Conservation (phyloP, 257 asterid species). For the Datura wrightii region DNA sequence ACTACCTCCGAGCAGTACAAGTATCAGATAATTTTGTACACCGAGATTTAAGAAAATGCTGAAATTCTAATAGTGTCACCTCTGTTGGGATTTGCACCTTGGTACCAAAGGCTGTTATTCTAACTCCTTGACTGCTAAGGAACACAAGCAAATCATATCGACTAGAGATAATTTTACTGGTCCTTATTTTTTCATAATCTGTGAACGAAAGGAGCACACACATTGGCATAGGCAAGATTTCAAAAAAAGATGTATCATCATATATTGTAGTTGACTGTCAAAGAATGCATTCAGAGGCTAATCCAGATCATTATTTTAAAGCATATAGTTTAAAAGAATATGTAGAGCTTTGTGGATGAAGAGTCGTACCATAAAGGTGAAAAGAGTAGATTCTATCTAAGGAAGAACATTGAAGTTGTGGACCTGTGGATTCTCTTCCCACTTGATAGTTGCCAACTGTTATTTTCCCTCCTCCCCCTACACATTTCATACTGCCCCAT, state of each 20-base stretch:
- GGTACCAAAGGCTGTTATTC: background rate
- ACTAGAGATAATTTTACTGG: background rate
- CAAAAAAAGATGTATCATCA: background rate
- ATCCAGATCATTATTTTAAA: background rate
- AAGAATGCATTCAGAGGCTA: background rate
- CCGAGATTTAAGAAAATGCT: background rate
- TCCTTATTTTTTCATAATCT: background rate
- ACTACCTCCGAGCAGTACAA: background rate
- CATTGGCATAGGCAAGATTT: background rate
- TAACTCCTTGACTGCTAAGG: background rate
- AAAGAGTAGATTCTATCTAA: slow-evolving; percentile 23
- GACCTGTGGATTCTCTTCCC: slow-evolving; percentile 39
- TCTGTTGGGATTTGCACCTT: background rate
- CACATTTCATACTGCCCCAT: background rate
- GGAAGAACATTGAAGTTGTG: slow-evolving; percentile 16
- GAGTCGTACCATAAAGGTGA: background rate
- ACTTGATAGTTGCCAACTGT: slow-evolving; percentile 25
- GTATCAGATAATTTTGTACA: background rate
- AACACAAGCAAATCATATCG: background rate
- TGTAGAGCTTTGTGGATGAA: background rate
- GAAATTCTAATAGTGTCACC: background rate
- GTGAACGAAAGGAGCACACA: background rate
- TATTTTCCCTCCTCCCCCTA: background rate
- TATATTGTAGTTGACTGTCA: background rate
- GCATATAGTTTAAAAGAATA: background rate